These are phyloP conservation scores for Mycena maculata DNA, from an alignment of 768 basidiomycete genomes.

Conservation along the genomic window DNA sequence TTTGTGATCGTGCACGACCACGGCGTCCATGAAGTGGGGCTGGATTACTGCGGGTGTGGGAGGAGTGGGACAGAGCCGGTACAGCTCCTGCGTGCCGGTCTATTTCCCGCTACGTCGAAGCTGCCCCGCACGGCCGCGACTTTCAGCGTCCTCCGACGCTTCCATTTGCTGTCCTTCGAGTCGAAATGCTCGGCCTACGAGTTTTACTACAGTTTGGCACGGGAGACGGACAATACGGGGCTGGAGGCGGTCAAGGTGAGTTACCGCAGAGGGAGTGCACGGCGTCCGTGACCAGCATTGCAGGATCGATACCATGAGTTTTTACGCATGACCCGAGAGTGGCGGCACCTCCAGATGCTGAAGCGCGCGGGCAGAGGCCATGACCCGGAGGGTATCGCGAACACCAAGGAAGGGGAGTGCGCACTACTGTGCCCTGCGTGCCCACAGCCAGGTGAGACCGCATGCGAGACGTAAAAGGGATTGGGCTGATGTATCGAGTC, in stretches of 20 bases:
- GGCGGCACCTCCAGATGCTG: slow-evolving; percentile 34
- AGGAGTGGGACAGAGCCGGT: background rate
- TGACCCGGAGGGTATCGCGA: slow-evolving; percentile 28
- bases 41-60: slow-evolving; percentile 44
- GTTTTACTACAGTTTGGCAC: slow-evolving; percentile 31
- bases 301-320: slow-evolving; percentile 38
- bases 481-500: too few relatives aligned
- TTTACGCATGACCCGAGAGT: slow-evolving; percentile 33
- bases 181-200: slow-evolving; percentile 27
- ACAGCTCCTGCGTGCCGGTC: slow-evolving; percentile 24
- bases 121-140: slow-evolving; percentile 24
- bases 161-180: slow-evolving; percentile 23
- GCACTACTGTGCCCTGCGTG: slow-evolving; percentile 44
- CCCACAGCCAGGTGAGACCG: slow-evolving; percentile 43
- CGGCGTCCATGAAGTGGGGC: slow-evolving; percentile 45
- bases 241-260: slow-evolving; percentile 3
- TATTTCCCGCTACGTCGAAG: slow-evolving; percentile 21
- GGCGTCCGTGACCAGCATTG: background rate
- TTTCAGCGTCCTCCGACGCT: slow-evolving; percentile 17
- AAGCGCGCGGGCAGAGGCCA: slow-evolving; percentile 37
- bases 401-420: slow-evolving; percentile 33
- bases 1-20: slow-evolving; percentile 46
- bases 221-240: slow-evolving; percentile 33
- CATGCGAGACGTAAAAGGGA: too few relatives aligned
- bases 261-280: background rate